A percentile compares a stretch with the other conserved stretches of the same genome.
These are phyloP conservation scores for Apiotrichum domesticum DNA, from an alignment of 1,284 basidiomycete genomes.

Conservation along the genomic window DNA sequence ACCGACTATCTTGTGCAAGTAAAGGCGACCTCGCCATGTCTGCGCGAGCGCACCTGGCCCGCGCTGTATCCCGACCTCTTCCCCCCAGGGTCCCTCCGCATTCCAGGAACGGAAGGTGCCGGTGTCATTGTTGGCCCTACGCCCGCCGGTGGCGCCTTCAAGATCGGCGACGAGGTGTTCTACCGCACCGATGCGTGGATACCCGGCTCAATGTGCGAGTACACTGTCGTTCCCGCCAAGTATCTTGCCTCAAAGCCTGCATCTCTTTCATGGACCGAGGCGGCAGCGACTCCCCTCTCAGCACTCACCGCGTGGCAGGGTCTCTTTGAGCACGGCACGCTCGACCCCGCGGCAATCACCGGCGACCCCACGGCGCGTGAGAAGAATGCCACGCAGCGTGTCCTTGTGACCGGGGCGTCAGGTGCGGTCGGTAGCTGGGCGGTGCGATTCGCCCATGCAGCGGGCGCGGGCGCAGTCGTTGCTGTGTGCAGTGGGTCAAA, in stretches of 20 bases:
- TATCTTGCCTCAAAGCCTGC: conserved; percentile 12
- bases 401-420: conserved; percentile 4
- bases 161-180: conserved; percentile 10
- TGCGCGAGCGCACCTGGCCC: conserved; percentile 8
- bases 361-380: not conserved
- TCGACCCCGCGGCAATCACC: not conserved
- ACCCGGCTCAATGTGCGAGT: conserved; percentile 3
- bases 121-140: conserved; percentile 6
- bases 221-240: conserved; percentile 5
- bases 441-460: not conserved
- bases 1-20: conserved; percentile 4
- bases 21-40: conserved; percentile 8
- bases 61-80: not conserved
- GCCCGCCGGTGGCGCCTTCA: not conserved
- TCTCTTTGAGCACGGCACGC: conserved; percentile 8
- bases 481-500: not conserved
- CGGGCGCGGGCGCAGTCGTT: not conserved
- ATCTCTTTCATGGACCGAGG: conserved; percentile 9
- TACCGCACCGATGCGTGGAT: conserved; percentile 13
- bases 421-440: conserved; percentile 5
- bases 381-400: not conserved
- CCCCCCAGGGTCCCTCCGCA: not conserved
- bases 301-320: conserved; percentile 14
- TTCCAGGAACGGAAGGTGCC: conserved; percentile 17
- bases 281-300: conserved; percentile 11